Base-by-base conservation (phyloP, 129 eudicot genomes). In the Oenanthe sinensis region DNA sequence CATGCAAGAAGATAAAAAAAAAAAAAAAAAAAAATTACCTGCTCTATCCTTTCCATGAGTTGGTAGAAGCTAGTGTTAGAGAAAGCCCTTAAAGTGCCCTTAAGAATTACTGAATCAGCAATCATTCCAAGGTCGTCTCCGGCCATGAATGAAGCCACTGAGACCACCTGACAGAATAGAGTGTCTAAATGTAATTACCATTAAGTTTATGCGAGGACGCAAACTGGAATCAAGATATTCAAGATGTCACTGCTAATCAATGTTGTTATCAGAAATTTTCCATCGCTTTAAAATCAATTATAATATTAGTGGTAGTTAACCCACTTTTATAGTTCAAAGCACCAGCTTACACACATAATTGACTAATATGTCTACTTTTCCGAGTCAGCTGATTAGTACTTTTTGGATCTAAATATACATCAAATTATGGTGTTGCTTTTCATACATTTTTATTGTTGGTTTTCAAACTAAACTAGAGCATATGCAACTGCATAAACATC, bases 71-170 rank as follows among this genome's bases (percentile, higher is more conserved):
- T 92, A 19, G 84, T 75, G 78, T 84, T 92, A 0, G 97, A 94
- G 70, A 94, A 94, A 16, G 98, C 96, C 82, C 98, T 88, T 52
- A 94, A 76, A 4, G 98, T 94, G 55, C 98, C 98, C 42, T 86
- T 87, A 16, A 94, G 84, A 28, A 83, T 87, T 8, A 94, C 88
- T 0, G 74, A 74, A 50, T 84, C 88, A 37, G 96, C 89, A 73
- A 77, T 83, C 58, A 81, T 71, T 19, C 85, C 83, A 17, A 70
- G 83, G 58, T 85, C 84, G 48, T 86, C 83, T 40, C 89, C 91
- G 1, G 85, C 88, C 42, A 75, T 78, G 71, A 94, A 81, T 17
- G 87, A 77, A 55, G 98, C 92, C 28, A 94, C 98, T 0, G 98
- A 94, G 43, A 94, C 93, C 81, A 93, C 98, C 93, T 89, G 85